A percentile compares a stretch with the other conserved stretches of the same genome.
Evolutionary conservation across 495 filamentous ascomycete species (phyloP).

Genomic region (Neohortaea acidophila): DNA sequence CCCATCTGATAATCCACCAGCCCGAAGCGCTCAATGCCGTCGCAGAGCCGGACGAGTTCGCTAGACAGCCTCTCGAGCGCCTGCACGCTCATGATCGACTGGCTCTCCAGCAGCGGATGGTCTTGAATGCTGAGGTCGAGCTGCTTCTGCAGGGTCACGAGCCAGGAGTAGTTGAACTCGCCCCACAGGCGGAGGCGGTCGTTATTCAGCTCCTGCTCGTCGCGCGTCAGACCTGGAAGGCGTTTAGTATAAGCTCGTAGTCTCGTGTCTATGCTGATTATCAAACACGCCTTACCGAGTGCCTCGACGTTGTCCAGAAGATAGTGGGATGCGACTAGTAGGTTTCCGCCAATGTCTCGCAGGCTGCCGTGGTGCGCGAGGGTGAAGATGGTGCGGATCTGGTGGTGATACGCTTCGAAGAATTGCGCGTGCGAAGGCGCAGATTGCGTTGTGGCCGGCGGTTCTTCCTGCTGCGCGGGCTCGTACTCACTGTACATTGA

Average conservation of each 20-base stretch:
- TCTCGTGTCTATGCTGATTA: constrained; percentile 23
- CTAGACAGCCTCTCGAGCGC: constrained; percentile 65
- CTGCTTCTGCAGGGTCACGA: constrained; percentile 72
- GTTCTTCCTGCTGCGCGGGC: no score
- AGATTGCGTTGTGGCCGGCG: no score
- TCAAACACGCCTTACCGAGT: constrained; percentile 57
- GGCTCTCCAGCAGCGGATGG: constrained; percentile 41
- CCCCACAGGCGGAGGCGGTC: constrained; percentile 75
- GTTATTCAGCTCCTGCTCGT: constrained; percentile 54
- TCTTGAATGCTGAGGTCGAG: constrained; percentile 57
- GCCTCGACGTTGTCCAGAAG: constrained; percentile 64
- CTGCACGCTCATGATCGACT: constrained; percentile 51
- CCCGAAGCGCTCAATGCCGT: constrained; percentile 72
- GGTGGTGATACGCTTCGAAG: constrained; percentile 59
- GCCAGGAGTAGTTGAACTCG: constrained; percentile 91
- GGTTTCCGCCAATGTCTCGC: constrained; percentile 51
- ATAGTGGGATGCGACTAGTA: constrained; percentile 74
- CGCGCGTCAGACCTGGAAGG: constrained; percentile 56
- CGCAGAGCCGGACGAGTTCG: constrained; percentile 66
- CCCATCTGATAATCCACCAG: constrained; percentile 96
- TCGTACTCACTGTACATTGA: no score
- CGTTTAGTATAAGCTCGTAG: no score
- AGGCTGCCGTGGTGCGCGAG: constrained; percentile 59
- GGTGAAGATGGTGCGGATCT: constrained; percentile 59
- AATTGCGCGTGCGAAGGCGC: no score